Percentiles rank a stretch among this genome's conserved stretches.
Evolutionary conservation across 23 red algal species (phyloP).

Genomic region (Gracilaria gracilis): DNA sequence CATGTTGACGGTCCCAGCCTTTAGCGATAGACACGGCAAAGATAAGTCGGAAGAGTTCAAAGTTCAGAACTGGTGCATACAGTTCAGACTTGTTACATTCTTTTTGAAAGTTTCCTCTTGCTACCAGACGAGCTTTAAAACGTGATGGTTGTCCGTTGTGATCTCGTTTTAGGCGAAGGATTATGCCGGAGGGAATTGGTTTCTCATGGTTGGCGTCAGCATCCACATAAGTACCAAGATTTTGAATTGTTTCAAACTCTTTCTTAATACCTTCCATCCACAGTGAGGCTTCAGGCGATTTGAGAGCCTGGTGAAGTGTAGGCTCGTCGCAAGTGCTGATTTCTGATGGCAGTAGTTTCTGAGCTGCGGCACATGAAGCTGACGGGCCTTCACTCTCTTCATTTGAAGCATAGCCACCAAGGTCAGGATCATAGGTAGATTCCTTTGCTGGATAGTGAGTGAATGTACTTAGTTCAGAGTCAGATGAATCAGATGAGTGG

Average conservation of each 20-base stretch:
- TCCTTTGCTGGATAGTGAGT: conserved; percentile 13
- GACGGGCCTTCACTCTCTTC: not conserved
- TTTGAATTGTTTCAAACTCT: conserved; percentile 33
- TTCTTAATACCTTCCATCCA: conserved; percentile 36
- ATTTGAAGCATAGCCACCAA: not conserved
- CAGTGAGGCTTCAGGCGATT: not conserved
- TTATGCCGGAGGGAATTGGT: conserved; percentile 27
- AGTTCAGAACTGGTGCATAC: conserved; percentile 41
- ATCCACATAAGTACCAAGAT: conserved; percentile 12
- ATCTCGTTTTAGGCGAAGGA: conserved; percentile 50
- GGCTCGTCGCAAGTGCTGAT: conserved; percentile 47
- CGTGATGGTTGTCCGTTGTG: not conserved
- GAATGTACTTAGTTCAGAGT: not conserved
- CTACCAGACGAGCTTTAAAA: conserved; percentile 52
- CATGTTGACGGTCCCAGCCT: conserved; percentile 31
- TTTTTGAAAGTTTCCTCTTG: conserved; percentile 47
- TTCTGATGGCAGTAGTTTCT: not conserved
- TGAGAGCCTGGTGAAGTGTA: not conserved
- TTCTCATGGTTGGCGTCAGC: not conserved
- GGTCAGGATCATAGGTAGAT: not conserved
- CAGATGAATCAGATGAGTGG: too few relatives aligned
- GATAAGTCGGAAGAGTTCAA: conserved; percentile 17
- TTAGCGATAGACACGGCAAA: not conserved
- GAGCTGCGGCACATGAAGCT: not conserved
- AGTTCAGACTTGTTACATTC: not conserved